Evolutionary conservation across 2,329 filamentous ascomycete species (phyloP).

Genomic region (Helotiales sp.): DNA sequence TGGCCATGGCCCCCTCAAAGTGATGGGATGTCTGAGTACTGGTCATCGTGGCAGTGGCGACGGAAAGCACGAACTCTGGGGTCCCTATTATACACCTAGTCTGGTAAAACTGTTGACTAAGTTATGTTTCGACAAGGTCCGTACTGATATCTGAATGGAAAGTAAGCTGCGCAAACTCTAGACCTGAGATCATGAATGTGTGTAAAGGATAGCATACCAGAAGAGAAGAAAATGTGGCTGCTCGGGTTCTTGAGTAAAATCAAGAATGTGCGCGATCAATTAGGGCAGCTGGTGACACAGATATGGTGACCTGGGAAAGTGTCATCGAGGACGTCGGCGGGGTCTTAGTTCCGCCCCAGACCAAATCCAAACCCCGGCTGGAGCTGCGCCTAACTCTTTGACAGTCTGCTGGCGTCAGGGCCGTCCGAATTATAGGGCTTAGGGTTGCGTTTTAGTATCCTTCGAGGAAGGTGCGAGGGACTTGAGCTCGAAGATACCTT

Average conservation of each 20-base stretch:
- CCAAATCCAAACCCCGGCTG: slow-evolving; percentile 18
- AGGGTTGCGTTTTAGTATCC: slow-evolving; percentile 9
- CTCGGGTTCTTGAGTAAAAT: background rate
- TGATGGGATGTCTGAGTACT: slow-evolving; percentile 21
- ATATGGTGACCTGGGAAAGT: slow-evolving; percentile 4
- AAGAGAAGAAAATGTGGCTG: background rate
- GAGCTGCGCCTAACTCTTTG: slow-evolving; percentile 17
- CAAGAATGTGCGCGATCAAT: background rate
- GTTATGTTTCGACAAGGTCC: background rate
- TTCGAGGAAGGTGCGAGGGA: slow-evolving; percentile 17
- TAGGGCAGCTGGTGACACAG: background rate
- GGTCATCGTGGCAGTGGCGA: background rate
- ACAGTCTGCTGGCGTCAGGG: slow-evolving; percentile 14
- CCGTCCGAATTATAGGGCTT: slow-evolving; percentile 10
- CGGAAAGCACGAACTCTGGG: background rate
- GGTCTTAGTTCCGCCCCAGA: slow-evolving; percentile 20
- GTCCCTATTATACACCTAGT: background rate
- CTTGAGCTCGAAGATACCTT: slow-evolving; percentile 16
- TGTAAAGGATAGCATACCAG: background rate
- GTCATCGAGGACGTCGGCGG: slow-evolving; percentile 13
- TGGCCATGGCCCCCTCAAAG: slow-evolving; percentile 27
- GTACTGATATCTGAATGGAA: background rate
- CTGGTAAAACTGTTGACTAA: background rate
- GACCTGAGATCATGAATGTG: background rate
- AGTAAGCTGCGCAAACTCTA: background rate